phyloP scores from a whole-genome alignment of 2,329 filamentous ascomycete genomes.

The Colletotrichum siamense region DNA sequence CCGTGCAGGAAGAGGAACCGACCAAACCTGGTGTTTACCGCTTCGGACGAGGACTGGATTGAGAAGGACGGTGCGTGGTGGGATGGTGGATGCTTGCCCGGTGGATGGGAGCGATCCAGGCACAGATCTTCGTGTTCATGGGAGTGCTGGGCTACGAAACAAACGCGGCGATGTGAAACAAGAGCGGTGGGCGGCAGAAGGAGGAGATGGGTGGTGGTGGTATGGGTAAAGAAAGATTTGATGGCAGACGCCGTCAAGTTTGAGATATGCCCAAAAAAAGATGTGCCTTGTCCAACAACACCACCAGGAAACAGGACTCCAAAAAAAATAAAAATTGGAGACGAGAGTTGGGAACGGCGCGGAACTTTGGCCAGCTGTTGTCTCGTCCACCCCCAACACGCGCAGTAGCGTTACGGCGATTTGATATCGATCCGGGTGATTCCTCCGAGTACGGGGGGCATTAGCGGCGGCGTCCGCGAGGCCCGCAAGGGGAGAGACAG shows the following conservation, averaged over 20 bases:
- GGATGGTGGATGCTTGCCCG: neutral
- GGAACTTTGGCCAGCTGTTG: neutral
- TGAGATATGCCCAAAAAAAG: constrained; percentile 12
- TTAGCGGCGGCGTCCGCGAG: neutral
- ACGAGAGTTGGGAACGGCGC: neutral
- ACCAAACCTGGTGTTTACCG: constrained; percentile 8
- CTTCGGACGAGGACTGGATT: constrained; percentile 15
- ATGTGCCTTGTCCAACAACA: neutral
- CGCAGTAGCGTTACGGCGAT: constrained; percentile 1
- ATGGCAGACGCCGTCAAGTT: constrained; percentile 21
- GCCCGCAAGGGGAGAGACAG: neutral
- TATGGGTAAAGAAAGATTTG: constrained; percentile 5
- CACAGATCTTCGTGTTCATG: constrained; percentile 14
- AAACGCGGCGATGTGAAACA: constrained; percentile 22
- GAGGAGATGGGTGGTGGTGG: neutral
- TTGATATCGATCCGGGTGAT: neutral
- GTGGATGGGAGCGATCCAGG: neutral
- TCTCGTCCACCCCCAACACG: neutral
- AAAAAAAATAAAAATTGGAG: neutral
- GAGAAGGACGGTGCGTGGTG: constrained; percentile 15
- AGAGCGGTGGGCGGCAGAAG: constrained; percentile 16
- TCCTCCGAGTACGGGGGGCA: neutral
- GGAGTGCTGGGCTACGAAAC: constrained; percentile 11
- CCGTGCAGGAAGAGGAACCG: constrained; percentile 10
- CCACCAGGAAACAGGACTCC: neutral